Evolutionary conservation across 306 rosid genomes (phyloP).

Genomic region (Vicia sativa): DNA sequence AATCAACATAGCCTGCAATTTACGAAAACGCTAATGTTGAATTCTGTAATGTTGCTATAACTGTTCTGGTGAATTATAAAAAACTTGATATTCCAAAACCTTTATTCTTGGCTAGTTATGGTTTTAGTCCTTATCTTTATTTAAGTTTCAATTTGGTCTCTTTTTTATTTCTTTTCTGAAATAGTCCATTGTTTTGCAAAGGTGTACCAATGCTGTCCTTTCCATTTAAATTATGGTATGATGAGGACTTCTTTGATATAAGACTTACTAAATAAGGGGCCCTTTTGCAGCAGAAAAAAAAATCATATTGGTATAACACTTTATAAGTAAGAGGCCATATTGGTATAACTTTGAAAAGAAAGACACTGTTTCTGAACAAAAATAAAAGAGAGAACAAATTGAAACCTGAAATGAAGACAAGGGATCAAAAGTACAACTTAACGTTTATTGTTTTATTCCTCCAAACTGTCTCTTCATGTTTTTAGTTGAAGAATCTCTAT

Average conservation of each 20-base stretch:
- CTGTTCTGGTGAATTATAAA: slow-evolving; percentile 15
- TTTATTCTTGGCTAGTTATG: background rate
- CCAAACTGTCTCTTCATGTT: background rate
- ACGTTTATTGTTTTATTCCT: background rate
- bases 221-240: slow-evolving; percentile 6
- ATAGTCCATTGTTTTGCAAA: background rate
- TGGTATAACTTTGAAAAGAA: background rate
- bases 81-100: background rate
- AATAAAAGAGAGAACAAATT: slow-evolving; percentile 1
- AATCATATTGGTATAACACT: background rate
- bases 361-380: background rate
- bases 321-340: background rate
- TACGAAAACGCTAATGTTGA: background rate
- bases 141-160: background rate
- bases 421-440: background rate
- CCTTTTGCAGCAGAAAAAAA: background rate
- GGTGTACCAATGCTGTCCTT: background rate
- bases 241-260: background rate
- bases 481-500: slow-evolving; percentile 15
- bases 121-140: background rate
- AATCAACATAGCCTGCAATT: background rate
- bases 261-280: background rate
- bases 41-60: background rate
- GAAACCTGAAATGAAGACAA: background rate
- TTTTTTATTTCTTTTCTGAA: background rate